These are phyloP conservation scores for Dispira parvispora DNA, from an alignment of 192 early-diverging fungal species.

Conservation along the genomic window DNA sequence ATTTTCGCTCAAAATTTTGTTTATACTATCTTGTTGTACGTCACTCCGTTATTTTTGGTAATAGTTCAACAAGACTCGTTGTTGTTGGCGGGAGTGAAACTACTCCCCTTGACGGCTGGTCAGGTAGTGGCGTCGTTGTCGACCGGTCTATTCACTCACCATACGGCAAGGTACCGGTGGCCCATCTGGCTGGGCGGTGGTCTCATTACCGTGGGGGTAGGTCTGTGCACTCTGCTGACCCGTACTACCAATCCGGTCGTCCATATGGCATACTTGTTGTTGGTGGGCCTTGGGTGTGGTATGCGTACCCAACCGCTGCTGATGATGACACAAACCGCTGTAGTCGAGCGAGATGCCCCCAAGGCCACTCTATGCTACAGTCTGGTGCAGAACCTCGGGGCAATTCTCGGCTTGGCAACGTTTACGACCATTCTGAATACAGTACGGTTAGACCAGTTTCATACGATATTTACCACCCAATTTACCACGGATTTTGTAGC, in stretches of 20 bases:
- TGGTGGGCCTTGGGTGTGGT: slow-evolving; percentile 37
- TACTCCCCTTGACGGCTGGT: slow-evolving; percentile 40
- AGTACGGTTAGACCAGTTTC: not conserved
- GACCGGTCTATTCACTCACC: slow-evolving; percentile 32
- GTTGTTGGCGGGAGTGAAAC: slow-evolving; percentile 37
- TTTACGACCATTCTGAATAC: slow-evolving; percentile 9
- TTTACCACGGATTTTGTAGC: not conserved
- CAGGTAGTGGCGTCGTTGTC: slow-evolving; percentile 34
- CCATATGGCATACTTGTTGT: slow-evolving; percentile 34
- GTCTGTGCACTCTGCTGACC: slow-evolving; percentile 38
- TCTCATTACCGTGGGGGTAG: slow-evolving; percentile 30
- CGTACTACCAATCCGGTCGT: slow-evolving; percentile 25
- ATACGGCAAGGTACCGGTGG: slow-evolving; percentile 27
- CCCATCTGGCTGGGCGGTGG: slow-evolving; percentile 36
- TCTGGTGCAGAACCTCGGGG: slow-evolving; percentile 32
- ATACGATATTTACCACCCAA: not conserved
- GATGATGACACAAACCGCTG: slow-evolving; percentile 24
- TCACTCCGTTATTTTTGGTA: slow-evolving; percentile 43
- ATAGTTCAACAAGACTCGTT: slow-evolving; percentile 34
- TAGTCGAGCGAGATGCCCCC: slow-evolving; percentile 30
- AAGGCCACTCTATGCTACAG: slow-evolving; percentile 30
- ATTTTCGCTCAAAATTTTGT: slow-evolving; percentile 36
- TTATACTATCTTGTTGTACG: slow-evolving; percentile 42
- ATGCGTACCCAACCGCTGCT: slow-evolving; percentile 33
- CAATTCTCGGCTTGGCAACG: slow-evolving; percentile 36